Evolutionary conservation across 139 green algal species (phyloP).

Genomic region (Coelastrella sp.): DNA sequence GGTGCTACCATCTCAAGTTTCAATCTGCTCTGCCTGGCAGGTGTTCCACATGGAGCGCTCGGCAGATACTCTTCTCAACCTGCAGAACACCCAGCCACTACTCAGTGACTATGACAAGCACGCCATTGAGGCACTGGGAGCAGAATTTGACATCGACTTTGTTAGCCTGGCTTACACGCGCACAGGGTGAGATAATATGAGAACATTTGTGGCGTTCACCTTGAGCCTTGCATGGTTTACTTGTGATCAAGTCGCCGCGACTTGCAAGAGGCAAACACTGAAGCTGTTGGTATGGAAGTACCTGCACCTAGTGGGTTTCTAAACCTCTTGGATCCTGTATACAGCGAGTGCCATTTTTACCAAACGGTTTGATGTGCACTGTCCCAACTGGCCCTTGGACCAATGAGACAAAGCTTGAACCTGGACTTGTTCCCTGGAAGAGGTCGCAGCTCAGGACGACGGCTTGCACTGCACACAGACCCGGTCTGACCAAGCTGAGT

Average conservation of each 20-base stretch:
- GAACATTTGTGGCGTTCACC: neutral
- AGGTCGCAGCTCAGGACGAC: no score
- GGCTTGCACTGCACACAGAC: neutral
- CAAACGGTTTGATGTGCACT: no score
- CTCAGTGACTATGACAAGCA: conserved; percentile 83
- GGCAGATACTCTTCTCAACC: conserved; percentile 33
- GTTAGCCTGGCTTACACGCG: conserved; percentile 85
- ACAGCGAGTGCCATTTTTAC: no score
- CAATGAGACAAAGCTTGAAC: no score
- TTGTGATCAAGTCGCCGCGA: neutral
- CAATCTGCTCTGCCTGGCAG: neutral
- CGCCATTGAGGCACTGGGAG: conserved; percentile 51
- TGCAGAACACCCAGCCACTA: conserved; percentile 82
- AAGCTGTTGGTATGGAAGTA: no score
- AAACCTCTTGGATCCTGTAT: no score
- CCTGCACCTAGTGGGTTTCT: no score
- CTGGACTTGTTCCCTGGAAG: no score
- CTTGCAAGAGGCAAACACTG: neutral
- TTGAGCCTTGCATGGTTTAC: neutral
- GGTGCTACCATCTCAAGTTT: no score
- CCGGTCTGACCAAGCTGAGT: neutral
- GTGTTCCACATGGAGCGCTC: conserved; percentile 48
- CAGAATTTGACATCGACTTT: conserved; percentile 88
- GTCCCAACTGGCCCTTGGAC: no score
- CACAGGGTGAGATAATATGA: neutral